These are phyloP conservation scores for Tagetes erecta DNA, from an alignment of 129 eudicot species.

Conservation along the genomic window DNA sequence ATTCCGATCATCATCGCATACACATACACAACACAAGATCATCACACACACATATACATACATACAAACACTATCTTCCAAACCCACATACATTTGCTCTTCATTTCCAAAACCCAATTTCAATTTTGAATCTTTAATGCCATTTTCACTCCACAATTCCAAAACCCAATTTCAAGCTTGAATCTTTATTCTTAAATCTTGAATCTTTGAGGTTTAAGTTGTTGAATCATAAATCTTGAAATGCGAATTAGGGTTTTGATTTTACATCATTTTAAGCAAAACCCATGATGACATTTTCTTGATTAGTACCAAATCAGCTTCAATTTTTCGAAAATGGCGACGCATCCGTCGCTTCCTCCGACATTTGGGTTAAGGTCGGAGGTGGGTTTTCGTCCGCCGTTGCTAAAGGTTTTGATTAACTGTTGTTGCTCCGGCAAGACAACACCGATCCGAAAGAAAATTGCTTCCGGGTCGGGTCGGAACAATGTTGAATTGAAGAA, in stretches of 20 bases:
- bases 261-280: constrained; percentile 14
- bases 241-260: constrained; percentile 23
- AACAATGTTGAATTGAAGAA: constrained; percentile 47
- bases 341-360: constrained; percentile 40
- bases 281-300: constrained; percentile 17
- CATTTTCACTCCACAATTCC: neutral
- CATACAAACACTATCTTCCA: constrained; percentile 17
- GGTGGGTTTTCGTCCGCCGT: constrained; percentile 21
- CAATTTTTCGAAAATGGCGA: constrained; percentile 23
- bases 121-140: neutral
- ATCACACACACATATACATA: neutral
- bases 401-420: constrained; percentile 31
- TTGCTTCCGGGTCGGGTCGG: constrained; percentile 32
- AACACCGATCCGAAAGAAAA: constrained; percentile 37
- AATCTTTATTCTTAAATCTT: neutral
- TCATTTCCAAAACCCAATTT: neutral
- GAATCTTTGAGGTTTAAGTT: too few relatives aligned
- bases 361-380: constrained; percentile 39
- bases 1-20: constrained; percentile 13
- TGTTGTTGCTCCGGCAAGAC: constrained; percentile 57
- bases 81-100: neutral
- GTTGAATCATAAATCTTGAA: neutral
- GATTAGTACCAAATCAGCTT: neutral
- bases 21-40: neutral
- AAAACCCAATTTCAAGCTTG: neutral